Evolutionary conservation across 2,329 filamentous ascomycete genomes (phyloP).

Genomic region (Gyromitra esculenta): DNA sequence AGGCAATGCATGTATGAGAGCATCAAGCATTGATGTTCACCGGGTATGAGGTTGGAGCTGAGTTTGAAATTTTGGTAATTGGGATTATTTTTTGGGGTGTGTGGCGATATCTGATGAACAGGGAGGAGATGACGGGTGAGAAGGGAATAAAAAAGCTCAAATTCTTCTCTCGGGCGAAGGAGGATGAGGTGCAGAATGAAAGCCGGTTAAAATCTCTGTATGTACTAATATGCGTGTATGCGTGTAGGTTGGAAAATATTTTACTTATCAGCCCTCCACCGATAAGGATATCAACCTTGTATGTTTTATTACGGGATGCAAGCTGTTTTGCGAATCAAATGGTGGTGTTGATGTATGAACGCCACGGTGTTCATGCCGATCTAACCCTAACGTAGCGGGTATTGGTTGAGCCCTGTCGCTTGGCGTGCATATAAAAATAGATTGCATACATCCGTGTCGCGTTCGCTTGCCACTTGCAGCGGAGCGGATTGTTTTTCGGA

Average conservation of each 20-base stretch:
- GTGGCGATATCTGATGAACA: conserved; percentile 29
- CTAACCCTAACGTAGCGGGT: conserved; percentile 29
- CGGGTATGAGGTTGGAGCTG: neutral
- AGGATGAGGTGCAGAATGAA: neutral
- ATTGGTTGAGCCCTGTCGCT: conserved; percentile 27
- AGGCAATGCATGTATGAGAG: neutral
- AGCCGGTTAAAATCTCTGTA: conserved; percentile 34
- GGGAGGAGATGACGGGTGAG: conserved; percentile 15
- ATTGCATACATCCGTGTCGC: conserved; percentile 44
- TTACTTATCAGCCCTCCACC: conserved; percentile 32
- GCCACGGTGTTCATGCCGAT: conserved; percentile 47
- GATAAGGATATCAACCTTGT: conserved; percentile 43
- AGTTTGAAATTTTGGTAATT: conserved; percentile 29
- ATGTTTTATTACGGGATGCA: conserved; percentile 9
- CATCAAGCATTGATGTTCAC: conserved; percentile 23
- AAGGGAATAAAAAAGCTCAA: conserved; percentile 6
- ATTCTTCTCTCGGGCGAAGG: neutral
- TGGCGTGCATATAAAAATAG: conserved; percentile 49
- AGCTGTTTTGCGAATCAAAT: conserved; percentile 27
- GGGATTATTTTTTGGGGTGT: conserved; percentile 5
- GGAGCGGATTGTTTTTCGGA: conserved; percentile 22
- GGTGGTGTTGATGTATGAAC: conserved; percentile 9
- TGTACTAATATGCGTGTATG: conserved; percentile 28
- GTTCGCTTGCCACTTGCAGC: conserved; percentile 47
- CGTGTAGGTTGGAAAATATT: conserved; percentile 28